These are phyloP conservation scores for Rossbeevera mucosa DNA, from an alignment of 768 basidiomycete genomes.

Conservation along the genomic window DNA sequence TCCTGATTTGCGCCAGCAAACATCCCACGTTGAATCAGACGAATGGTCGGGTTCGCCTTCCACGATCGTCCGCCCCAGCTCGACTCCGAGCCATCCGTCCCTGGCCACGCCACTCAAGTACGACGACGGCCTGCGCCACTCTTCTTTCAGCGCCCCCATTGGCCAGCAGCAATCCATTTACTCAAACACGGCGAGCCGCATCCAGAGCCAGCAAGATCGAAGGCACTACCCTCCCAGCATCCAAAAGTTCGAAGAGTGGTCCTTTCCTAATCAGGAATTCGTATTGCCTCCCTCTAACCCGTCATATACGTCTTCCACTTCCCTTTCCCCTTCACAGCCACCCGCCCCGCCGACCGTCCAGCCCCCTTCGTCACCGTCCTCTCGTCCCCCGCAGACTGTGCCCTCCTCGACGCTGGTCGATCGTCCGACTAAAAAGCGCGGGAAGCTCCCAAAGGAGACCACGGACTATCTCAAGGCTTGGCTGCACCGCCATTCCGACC, in stretches of 20 bases:
- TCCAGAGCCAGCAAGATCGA: conserved; percentile 66
- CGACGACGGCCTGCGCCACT: conserved; percentile 66
- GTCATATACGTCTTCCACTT: conserved; percentile 28
- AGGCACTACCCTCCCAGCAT: conserved; percentile 42
- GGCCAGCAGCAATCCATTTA: conserved; percentile 55
- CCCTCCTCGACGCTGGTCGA: conserved; percentile 61
- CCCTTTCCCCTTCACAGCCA: conserved; percentile 42
- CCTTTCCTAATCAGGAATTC: conserved; percentile 59
- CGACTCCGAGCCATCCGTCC: conserved; percentile 57
- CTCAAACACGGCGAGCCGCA: conserved; percentile 57
- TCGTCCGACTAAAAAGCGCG: conserved; percentile 75
- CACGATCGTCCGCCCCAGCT: conserved; percentile 62
- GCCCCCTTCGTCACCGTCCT: conserved; percentile 39
- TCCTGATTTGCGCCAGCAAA: conserved; percentile 44
- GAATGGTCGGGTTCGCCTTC: conserved; percentile 54
- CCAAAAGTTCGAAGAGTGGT: conserved; percentile 69
- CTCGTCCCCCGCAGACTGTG: conserved; percentile 50
- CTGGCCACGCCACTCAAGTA: conserved; percentile 53
- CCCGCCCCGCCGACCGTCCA: conserved; percentile 30
- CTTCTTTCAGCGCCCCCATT: conserved; percentile 58
- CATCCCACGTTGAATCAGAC: conserved; percentile 42
- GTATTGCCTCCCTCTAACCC: conserved; percentile 35
- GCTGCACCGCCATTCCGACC: conserved; percentile 84
- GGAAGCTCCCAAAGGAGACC: conserved; percentile 86
- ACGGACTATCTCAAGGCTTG: conserved; percentile 87